Percentiles rank a stretch among this genome's conserved stretches.
Evolutionary conservation across 225 moss, liverwort and hornwort species (phyloP).

Genomic region (Physcomitrium patens): DNA sequence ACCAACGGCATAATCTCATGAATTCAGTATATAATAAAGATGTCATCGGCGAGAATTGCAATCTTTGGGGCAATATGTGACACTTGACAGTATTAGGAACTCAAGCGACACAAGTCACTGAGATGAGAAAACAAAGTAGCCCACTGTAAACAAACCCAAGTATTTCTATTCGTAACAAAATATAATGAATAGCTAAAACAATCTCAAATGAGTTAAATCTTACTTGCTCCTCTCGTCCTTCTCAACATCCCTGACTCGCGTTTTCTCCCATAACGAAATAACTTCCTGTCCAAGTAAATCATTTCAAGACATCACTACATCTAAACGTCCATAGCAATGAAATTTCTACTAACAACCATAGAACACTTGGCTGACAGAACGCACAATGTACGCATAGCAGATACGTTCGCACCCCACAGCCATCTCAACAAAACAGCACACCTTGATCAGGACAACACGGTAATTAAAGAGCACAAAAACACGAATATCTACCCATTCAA

Average conservation of each 20-base stretch:
- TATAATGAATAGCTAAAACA: conserved; percentile 8
- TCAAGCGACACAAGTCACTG: conserved; percentile 12
- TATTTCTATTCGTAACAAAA: neutral
- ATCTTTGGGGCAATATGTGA: neutral
- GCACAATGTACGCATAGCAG: neutral
- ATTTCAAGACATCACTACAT: neutral
- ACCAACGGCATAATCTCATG: conserved; percentile 23
- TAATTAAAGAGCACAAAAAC: neutral
- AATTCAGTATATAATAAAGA: neutral
- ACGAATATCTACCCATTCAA: neutral
- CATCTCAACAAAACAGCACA: too few relatives aligned
- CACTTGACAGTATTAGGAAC: neutral
- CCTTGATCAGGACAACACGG: too few relatives aligned
- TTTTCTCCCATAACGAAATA: conserved; percentile 85
- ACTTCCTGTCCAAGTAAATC: conserved; percentile 64
- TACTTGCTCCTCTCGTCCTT: conserved; percentile 77
- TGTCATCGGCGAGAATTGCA: neutral
- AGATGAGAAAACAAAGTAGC: conserved; percentile 3
- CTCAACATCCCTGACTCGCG: conserved; percentile 69
- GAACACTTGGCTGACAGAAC: neutral
- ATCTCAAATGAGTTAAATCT: neutral
- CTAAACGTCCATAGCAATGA: neutral
- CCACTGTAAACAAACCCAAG: neutral
- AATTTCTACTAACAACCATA: conserved; percentile 6
- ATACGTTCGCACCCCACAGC: too few relatives aligned